phyloP scores from a whole-genome alignment of 2,329 filamentous ascomycete species.

The Neofusicoccum sp. region DNA sequence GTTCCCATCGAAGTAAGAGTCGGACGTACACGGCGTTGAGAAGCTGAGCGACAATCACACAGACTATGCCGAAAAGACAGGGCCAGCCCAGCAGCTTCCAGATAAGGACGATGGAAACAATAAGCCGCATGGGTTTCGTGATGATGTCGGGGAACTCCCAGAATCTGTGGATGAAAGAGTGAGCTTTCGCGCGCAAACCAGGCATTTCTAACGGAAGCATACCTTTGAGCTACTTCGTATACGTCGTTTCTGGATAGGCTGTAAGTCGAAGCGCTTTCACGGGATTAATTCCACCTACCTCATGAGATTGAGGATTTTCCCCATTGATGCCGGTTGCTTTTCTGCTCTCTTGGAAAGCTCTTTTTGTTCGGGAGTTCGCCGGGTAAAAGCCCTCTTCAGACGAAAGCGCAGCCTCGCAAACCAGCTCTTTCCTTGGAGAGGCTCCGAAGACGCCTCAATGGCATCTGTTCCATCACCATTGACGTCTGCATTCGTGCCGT shows the following conservation, averaged over 20 bases:
- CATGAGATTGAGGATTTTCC: slow-evolving; percentile 88
- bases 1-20: slow-evolving; percentile 68
- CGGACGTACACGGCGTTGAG: slow-evolving; percentile 70
- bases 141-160: slow-evolving; percentile 84
- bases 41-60: slow-evolving; percentile 69
- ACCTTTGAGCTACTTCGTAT: slow-evolving; percentile 73
- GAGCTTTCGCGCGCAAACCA: not conserved
- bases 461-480: not conserved
- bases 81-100: slow-evolving; percentile 80
- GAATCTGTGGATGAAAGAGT: slow-evolving; percentile 56
- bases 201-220: not conserved
- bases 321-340: slow-evolving; percentile 73
- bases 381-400: slow-evolving; percentile 23
- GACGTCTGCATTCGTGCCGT: not conserved
- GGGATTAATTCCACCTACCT: slow-evolving; percentile 48
- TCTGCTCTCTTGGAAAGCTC: slow-evolving; percentile 29
- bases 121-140: slow-evolving; percentile 74
- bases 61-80: slow-evolving; percentile 71
- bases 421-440: not conserved
- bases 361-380: slow-evolving; percentile 29
- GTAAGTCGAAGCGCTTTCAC: not conserved
- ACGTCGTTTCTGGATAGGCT: slow-evolving; percentile 61
- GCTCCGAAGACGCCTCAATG: not conserved
- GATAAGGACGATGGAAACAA: slow-evolving; percentile 72
- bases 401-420: not conserved